Conservation (phyloP, 768 basidiomycete genomes). For the Favolaschia claudopus region DNA sequence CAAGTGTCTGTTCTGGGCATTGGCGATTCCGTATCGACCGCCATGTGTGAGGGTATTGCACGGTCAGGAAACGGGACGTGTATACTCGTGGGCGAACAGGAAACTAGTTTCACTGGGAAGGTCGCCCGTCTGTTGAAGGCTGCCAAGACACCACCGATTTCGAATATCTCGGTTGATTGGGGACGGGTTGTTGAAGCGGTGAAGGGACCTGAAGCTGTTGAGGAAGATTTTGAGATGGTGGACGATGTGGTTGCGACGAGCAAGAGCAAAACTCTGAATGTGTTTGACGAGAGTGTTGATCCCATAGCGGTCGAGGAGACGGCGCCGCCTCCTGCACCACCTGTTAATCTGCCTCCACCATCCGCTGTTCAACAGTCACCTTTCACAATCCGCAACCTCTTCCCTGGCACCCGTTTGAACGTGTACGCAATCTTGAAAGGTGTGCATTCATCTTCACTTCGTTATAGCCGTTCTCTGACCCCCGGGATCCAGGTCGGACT, state of each 20-base stretch:
- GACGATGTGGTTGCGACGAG: background rate
- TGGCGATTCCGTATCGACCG: slow-evolving; percentile 45
- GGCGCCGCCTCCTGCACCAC: background rate
- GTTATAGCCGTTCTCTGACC: no score
- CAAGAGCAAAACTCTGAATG: background rate
- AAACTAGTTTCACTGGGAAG: slow-evolving; percentile 43
- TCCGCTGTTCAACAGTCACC: slow-evolving; percentile 6
- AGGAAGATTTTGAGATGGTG: background rate
- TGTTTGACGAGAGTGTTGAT: background rate
- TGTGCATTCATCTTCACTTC: background rate
- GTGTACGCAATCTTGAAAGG: slow-evolving; percentile 5
- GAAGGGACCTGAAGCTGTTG: background rate
- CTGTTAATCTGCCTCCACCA: background rate
- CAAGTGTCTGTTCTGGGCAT: slow-evolving; percentile 56
- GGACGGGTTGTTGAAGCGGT: background rate
- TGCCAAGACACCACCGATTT: no score
- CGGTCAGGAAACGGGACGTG: slow-evolving; percentile 47
- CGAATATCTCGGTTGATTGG: slow-evolving; percentile 49
- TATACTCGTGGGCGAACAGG: slow-evolving; percentile 42
- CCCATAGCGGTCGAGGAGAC: background rate
- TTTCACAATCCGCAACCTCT: no score
- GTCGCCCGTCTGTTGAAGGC: slow-evolving; percentile 46
- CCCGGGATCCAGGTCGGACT: background rate
- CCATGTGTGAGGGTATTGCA: slow-evolving; percentile 48
- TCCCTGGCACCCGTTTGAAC: background rate